A percentile compares a stretch with the other conserved stretches of the same genome.
Evolutionary conservation across 2,329 filamentous ascomycete species (phyloP).

Genomic region (Cytospora chrysosperma): DNA sequence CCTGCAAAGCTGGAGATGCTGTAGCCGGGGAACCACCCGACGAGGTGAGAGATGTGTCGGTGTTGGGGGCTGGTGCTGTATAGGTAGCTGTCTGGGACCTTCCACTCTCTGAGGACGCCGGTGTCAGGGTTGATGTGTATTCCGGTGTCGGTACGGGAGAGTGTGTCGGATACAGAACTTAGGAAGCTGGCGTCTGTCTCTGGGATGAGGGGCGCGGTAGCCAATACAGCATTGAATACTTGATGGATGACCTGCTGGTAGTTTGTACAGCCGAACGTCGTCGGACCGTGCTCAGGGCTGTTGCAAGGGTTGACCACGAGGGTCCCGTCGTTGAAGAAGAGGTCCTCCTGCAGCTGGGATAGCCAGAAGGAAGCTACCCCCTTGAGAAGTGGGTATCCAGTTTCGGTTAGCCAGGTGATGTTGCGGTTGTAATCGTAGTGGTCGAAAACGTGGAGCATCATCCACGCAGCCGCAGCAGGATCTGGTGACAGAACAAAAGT

Average conservation of each 20-base stretch:
- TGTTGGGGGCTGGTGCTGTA: constrained; percentile 32
- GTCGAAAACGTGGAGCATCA: constrained; percentile 60
- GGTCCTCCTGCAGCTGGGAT: constrained; percentile 50
- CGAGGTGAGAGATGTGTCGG: constrained; percentile 54
- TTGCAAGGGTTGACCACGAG: constrained; percentile 59
- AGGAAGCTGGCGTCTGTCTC: constrained; percentile 35
- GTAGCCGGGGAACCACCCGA: constrained; percentile 56
- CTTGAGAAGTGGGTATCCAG: constrained; percentile 54
- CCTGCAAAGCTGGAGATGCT: constrained; percentile 43
- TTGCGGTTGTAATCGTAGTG: constrained; percentile 54
- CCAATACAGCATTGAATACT: constrained; percentile 40
- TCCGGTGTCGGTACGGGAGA: constrained; percentile 49
- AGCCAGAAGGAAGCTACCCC: constrained; percentile 57
- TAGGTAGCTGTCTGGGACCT: constrained; percentile 40
- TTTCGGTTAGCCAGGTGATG: constrained; percentile 42
- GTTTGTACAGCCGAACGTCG: constrained; percentile 54
- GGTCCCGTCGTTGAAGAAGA: constrained; percentile 48
- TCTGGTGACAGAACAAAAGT: constrained; percentile 25
- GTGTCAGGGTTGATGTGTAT: constrained; percentile 43
- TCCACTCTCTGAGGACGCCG: constrained; percentile 51
- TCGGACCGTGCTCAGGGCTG: constrained; percentile 56
- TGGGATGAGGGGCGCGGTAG: constrained; percentile 26
- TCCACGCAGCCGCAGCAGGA: constrained; percentile 53
- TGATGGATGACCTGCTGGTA: constrained; percentile 52
- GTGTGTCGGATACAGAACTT: constrained; percentile 38